phyloP scores from a whole-genome alignment of 2,329 filamentous ascomycete genomes.

The Neopestalotiopsis sp. region DNA sequence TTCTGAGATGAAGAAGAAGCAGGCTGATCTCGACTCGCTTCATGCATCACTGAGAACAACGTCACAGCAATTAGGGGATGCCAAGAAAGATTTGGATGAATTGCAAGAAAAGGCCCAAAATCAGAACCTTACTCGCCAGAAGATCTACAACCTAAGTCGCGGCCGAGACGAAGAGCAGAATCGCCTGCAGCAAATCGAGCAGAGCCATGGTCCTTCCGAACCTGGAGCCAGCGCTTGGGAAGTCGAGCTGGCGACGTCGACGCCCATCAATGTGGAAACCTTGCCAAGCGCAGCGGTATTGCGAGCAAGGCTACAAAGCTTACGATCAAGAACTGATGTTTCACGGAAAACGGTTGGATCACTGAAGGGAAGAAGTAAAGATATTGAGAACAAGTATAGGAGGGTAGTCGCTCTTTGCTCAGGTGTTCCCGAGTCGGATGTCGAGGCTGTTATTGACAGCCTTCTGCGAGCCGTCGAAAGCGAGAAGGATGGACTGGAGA shows the following conservation, averaged over 20 bases:
- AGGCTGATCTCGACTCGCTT: constrained; percentile 80
- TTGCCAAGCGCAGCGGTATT: constrained; percentile 67
- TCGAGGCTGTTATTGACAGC: constrained; percentile 80
- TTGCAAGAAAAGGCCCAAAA: constrained; percentile 69
- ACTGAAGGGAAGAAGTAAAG: constrained; percentile 79
- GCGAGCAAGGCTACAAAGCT: constrained; percentile 71
- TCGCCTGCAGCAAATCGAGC: constrained; percentile 52
- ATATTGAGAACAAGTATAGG: constrained; percentile 86
- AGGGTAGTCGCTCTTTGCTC: constrained; percentile 89
- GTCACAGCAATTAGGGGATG: constrained; percentile 78
- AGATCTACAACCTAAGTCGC: constrained; percentile 77
- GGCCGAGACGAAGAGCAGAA: constrained; percentile 74
- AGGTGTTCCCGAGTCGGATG: constrained; percentile 74
- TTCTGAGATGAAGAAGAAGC: constrained; percentile 80
- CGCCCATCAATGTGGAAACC: constrained; percentile 40
- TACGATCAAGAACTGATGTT: constrained; percentile 70
- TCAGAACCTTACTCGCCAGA: constrained; percentile 70
- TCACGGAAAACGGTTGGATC: constrained; percentile 71
- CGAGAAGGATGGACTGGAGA: constrained; percentile 77
- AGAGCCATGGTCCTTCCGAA: constrained; percentile 48
- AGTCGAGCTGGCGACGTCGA: constrained; percentile 45
- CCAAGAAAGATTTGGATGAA: constrained; percentile 74
- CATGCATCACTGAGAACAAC: constrained; percentile 82
- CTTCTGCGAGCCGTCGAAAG: constrained; percentile 89
- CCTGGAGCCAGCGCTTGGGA: constrained; percentile 58